Conservation (phyloP, 2,329 filamentous ascomycete genomes). For the Paecilomyces variotii region DNA sequence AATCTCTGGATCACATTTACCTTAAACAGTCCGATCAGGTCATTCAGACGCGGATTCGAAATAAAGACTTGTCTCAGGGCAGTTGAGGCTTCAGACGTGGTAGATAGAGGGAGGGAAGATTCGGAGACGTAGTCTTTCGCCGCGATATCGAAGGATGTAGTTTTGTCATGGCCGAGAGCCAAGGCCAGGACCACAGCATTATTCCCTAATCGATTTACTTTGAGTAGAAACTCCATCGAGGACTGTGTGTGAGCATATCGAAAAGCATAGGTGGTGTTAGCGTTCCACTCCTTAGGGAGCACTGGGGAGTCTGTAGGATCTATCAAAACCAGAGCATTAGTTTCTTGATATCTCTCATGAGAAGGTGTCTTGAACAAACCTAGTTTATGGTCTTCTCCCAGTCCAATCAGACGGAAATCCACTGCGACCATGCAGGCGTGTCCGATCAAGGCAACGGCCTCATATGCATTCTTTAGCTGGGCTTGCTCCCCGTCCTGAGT, state of each 20-base stretch:
- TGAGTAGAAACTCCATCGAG: conserved; percentile 73
- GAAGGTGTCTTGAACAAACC: conserved; percentile 37
- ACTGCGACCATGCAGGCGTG: conserved; percentile 77
- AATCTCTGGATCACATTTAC: conserved; percentile 76
- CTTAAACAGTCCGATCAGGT: conserved; percentile 66
- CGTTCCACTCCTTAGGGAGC: conserved; percentile 74
- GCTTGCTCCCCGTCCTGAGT: conserved; percentile 12
- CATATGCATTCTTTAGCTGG: conserved; percentile 49
- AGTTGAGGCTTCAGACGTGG: conserved; percentile 20
- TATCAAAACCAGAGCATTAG: conserved; percentile 6
- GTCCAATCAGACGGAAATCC: conserved; percentile 71
- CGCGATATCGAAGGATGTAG: conserved; percentile 66
- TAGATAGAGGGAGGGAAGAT: conserved; percentile 47
- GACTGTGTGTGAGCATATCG: conserved; percentile 82
- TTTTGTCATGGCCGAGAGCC: conserved; percentile 71
- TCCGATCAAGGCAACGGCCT: conserved; percentile 73
- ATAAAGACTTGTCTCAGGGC: conserved; percentile 59
- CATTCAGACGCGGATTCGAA: conserved; percentile 59
- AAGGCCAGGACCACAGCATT: conserved; percentile 80
- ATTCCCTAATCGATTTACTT: conserved; percentile 69
- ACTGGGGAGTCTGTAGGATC: conserved; percentile 27
- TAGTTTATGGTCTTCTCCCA: conserved; percentile 72
- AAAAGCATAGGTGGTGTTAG: conserved; percentile 64
- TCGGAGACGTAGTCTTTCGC: conserved; percentile 67
- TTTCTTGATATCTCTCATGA: background rate